Conservation (phyloP, 2,329 filamentous ascomycete genomes). For the Diatrype stigma region DNA sequence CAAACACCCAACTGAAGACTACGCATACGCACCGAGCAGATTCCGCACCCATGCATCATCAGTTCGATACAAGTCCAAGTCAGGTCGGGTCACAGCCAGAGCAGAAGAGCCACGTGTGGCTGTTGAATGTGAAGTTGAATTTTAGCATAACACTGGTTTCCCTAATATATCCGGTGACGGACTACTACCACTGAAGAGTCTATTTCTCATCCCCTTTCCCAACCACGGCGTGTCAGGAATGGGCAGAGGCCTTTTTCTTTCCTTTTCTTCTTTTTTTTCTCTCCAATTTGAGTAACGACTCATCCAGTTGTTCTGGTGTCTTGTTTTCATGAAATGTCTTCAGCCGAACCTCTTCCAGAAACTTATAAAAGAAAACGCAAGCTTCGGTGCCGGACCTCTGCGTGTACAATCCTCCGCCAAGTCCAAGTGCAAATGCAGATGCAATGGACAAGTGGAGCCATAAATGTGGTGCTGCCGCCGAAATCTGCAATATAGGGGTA, state of each 20-base stretch:
- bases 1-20: too few relatives aligned
- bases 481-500: constrained; percentile 28
- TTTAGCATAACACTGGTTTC: constrained; percentile 19
- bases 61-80: too few relatives aligned
- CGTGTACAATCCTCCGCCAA: constrained; percentile 15
- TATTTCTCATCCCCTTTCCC: constrained; percentile 33
- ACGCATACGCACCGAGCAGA: too few relatives aligned
- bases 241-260: constrained; percentile 12
- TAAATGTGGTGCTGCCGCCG: constrained; percentile 13
- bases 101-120: neutral
- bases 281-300: constrained; percentile 17
- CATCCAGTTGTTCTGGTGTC: constrained; percentile 13
- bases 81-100: too few relatives aligned
- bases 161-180: constrained; percentile 36
- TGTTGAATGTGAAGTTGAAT: constrained; percentile 12
- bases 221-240: constrained; percentile 13
- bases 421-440: constrained; percentile 20
- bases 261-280: constrained; percentile 14
- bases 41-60: too few relatives aligned
- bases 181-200: constrained; percentile 33
- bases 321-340: constrained; percentile 15
- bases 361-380: constrained; percentile 6
- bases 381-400: constrained; percentile 24
- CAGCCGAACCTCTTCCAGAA: constrained; percentile 15
- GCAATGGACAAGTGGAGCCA: constrained; percentile 20